phyloP scores from a whole-genome alignment of 495 filamentous ascomycete genomes.

The Penicillium fimorum region DNA sequence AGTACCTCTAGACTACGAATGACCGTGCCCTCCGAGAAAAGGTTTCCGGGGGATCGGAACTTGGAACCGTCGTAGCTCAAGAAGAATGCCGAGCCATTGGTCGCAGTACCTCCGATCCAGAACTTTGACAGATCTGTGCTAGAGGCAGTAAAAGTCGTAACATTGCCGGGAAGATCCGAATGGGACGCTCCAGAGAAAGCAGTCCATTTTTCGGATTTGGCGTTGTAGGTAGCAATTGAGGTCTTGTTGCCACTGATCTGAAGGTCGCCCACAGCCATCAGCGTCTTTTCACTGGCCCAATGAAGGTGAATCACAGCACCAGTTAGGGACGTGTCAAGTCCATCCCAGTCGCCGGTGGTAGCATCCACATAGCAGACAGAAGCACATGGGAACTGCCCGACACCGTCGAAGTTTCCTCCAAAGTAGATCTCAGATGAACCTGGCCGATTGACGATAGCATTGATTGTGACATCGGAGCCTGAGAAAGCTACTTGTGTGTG shows the following conservation, averaged over 20 bases:
- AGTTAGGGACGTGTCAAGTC: slow-evolving; percentile 64
- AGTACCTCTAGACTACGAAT: slow-evolving; percentile 83
- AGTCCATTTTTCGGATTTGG: slow-evolving; percentile 60
- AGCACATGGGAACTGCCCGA: slow-evolving; percentile 79
- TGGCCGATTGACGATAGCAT: slow-evolving; percentile 67
- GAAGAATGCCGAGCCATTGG: slow-evolving; percentile 70
- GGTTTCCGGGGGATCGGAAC: slow-evolving; percentile 56
- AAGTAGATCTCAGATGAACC: slow-evolving; percentile 74
- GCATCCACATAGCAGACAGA: slow-evolving; percentile 78
- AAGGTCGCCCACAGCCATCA: slow-evolving; percentile 78
- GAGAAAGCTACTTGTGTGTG: slow-evolving; percentile 66
- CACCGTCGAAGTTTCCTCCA: slow-evolving; percentile 75
- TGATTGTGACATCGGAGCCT: slow-evolving; percentile 67
- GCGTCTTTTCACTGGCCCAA: slow-evolving; percentile 67
- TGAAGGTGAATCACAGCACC: slow-evolving; percentile 69
- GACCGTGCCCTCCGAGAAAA: slow-evolving; percentile 59
- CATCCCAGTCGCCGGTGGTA: slow-evolving; percentile 67
- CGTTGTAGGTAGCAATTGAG: slow-evolving; percentile 72
- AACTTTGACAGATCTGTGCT: slow-evolving; percentile 63
- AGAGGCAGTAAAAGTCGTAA: slow-evolving; percentile 73
- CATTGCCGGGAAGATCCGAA: slow-evolving; percentile 67
- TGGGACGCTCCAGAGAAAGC: slow-evolving; percentile 59
- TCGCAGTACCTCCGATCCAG: slow-evolving; percentile 71
- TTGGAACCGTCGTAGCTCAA: slow-evolving; percentile 68
- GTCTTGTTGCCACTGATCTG: slow-evolving; percentile 60